phyloP scores from a whole-genome alignment of 192 early-diverging fungal genomes.

The Coemansia asiatica region DNA sequence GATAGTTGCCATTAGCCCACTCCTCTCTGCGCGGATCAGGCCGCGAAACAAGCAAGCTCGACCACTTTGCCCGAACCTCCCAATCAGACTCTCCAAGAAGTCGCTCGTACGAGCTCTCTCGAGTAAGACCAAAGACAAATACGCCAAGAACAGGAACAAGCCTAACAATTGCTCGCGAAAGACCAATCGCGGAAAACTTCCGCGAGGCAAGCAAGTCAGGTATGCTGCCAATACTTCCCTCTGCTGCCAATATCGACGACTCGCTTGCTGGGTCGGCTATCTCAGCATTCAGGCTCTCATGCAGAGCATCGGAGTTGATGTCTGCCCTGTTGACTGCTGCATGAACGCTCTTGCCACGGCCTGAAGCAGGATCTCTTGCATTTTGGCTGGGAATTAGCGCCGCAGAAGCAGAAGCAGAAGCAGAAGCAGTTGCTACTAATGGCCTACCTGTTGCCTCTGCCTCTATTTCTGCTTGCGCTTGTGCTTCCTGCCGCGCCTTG shows the following conservation, averaged over 20 bases:
- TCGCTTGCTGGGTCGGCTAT: slow-evolving; percentile 34
- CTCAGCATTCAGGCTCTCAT: slow-evolving; percentile 21
- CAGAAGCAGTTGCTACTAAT: not conserved
- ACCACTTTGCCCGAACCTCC: slow-evolving; percentile 37
- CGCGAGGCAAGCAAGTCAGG: slow-evolving; percentile 3
- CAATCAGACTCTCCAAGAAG: slow-evolving; percentile 32
- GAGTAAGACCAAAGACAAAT: slow-evolving; percentile 38
- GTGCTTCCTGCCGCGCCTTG: slow-evolving; percentile 33
- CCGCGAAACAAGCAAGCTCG: slow-evolving; percentile 25
- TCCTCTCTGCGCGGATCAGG: slow-evolving; percentile 41
- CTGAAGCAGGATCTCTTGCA: not conserved
- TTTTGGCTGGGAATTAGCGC: too few relatives aligned
- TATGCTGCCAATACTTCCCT: not conserved
- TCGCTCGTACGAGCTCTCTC: slow-evolving; percentile 33
- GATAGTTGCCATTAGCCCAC: slow-evolving; percentile 33
- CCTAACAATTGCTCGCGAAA: slow-evolving; percentile 25
- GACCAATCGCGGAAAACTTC: slow-evolving; percentile 34
- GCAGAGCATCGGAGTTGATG: slow-evolving; percentile 28
- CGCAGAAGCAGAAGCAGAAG: too few relatives aligned
- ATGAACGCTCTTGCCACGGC: slow-evolving; percentile 3
- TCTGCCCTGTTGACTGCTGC: slow-evolving; percentile 13
- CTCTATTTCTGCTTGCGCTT: not conserved
- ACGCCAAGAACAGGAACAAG: slow-evolving; percentile 30
- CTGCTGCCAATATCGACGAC: slow-evolving; percentile 7
- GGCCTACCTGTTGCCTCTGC: not conserved